Base-by-base conservation (phyloP, 306 rosid genomes). In the Abrus pulchellus region DNA sequence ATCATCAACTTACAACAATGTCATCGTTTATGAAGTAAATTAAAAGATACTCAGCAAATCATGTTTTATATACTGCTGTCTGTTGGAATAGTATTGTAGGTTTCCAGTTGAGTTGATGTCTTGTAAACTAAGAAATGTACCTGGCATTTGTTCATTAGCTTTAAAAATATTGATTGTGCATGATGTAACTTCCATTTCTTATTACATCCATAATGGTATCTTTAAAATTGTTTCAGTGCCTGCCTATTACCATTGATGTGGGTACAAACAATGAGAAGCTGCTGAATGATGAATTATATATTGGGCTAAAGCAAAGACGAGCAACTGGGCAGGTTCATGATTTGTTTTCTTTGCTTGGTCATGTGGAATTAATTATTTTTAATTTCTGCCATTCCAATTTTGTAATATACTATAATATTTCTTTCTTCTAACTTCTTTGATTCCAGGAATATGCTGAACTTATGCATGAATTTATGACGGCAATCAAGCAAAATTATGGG, bases 201-300 rank as follows among this genome's bases (percentile, higher is more conserved):
- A 52, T 75, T 47, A 40, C 55, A 55, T 38, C 72, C 50, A 55
- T 63, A 56, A 71, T 65, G 43, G 56, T 64, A n/a, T 80, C 45
- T 4, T 72, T 83, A 7, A 72, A 41, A 40, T 67, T 70, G 82
- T 83, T 86, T 71, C 91, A 96, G 99, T 96, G 99, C 83, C 85
- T 96, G 87, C 99, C 99, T 7, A 84, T 96, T 82, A 96, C 99
- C 79, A 93, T 96, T 74, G 99, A 96, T 86, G 99, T 93, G 64
- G 99, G 99, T 45, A 96, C 99, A 75, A 96, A 96, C 97, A 96
- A 96, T 71, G 97, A 96, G 90, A 68, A 67, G 70, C 83, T 96
- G 82, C 84, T 93, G 89, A 88, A 93, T 27, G 97, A 96, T 77
- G 99, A 93, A 80, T 90, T 93, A 78, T 96, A 96, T 87, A 96